Base-by-base conservation (phyloP, 768 basidiomycete genomes). In the Mycena crocata region DNA sequence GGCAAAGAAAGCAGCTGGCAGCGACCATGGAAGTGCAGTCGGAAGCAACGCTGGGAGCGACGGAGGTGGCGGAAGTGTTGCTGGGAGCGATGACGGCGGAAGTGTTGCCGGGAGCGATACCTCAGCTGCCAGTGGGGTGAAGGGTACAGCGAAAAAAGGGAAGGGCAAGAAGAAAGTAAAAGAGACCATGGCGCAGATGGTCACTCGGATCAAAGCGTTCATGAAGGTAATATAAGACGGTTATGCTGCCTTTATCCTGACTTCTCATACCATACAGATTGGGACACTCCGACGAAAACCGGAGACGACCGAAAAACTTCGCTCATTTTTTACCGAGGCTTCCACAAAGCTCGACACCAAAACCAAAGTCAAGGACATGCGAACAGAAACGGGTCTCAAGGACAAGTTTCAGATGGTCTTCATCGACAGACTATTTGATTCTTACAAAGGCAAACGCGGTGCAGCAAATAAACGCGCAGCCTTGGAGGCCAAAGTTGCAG, bases 371-470 rank as follows among this genome's bases (percentile, higher is more conserved):
- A 65, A 67, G 37, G 65, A 61, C 14, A 39, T 51, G 12, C 67
- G 64, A 2, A 82, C 79, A 21, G 66, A 73, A 9, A 40, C 69
- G 0, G 80, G 80, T 0, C 58, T 81, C 46, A 81, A 82, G 62
- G 81, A 82, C 50, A 77, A 73, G 1, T 76, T 71, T 52, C 78
- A 77, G 51, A 51, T 66, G 2, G 21, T 55, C 35, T 80, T 79
- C 45, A 13, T 78, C 3, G 73, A 79, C 1, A 42, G 61, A 42
- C 14, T 78, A 0, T 69, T 73, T 23, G 31, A 34, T 3, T 70
- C 74, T 0, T 75, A 75, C 57, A 72, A 76, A 35, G 50, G 64
- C 3, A 59, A 68, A 51, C 49, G 52, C 0, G 67, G 62, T 2
- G 37, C n/a, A 13, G 34, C 24, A 1, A 14, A 19, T 1, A 74